phyloP scores from a whole-genome alignment of 2,329 filamentous ascomycete species.

The Cryoendolithus antarcticus region DNA sequence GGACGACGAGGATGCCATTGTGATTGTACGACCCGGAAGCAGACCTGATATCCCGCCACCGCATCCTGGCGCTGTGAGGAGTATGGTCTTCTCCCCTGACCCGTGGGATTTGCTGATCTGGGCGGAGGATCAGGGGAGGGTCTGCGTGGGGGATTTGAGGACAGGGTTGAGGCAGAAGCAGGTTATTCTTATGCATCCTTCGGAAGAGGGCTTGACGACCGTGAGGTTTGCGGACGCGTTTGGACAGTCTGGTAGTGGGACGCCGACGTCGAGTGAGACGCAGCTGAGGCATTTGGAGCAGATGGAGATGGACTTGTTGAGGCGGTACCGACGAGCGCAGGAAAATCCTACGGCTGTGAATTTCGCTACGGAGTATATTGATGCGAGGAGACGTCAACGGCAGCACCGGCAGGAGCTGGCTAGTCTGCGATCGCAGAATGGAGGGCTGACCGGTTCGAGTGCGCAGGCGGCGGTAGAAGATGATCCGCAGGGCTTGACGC shows the following conservation, averaged over 20 bases:
- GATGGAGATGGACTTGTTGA: conserved; percentile 33
- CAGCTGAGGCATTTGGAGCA: conserved; percentile 28
- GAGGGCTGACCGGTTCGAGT: background rate
- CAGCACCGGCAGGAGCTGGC: conserved; percentile 22
- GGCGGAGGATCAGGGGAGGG: conserved; percentile 73
- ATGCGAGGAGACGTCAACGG: conserved; percentile 25
- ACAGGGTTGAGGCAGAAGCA: conserved; percentile 56
- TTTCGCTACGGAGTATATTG: conserved; percentile 32
- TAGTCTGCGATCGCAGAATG: conserved; percentile 1
- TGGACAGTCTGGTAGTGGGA: background rate
- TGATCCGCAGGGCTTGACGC: conserved; percentile 34
- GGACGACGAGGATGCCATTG: conserved; percentile 47
- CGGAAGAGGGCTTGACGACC: conserved; percentile 44
- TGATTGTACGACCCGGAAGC: conserved; percentile 68
- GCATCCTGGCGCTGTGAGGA: conserved; percentile 62
- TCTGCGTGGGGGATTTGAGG: conserved; percentile 65
- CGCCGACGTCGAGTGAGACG: background rate
- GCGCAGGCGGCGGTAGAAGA: conserved; percentile 25
- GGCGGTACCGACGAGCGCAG: conserved; percentile 28
- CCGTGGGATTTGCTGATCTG: conserved; percentile 86
- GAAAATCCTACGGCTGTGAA: conserved; percentile 28
- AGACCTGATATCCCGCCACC: conserved; percentile 46
- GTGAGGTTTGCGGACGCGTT: conserved; percentile 42
- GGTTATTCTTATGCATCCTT: conserved; percentile 50
- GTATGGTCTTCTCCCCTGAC: conserved; percentile 83